A percentile compares a stretch with the other conserved stretches of the same genome.
phyloP scores from a whole-genome alignment of 2,329 filamentous ascomycete genomes.

The Claviceps purpurea region DNA sequence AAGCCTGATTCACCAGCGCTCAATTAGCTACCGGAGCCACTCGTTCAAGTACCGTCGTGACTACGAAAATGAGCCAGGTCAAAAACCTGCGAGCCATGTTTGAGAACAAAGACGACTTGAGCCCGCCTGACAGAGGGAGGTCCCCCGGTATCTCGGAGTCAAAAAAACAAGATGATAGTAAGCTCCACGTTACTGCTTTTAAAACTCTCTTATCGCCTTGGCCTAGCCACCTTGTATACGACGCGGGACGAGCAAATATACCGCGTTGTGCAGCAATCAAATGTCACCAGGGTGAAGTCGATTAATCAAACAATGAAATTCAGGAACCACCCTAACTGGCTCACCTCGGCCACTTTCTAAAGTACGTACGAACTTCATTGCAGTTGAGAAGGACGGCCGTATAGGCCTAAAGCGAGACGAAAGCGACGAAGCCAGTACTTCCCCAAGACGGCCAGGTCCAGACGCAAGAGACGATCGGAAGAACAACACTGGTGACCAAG shows the following conservation, averaged over 20 bases:
- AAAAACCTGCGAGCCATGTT: slow-evolving; percentile 70
- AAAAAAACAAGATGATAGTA: slow-evolving; percentile 9
- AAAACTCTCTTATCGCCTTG: background rate
- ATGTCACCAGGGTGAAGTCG: slow-evolving; percentile 5
- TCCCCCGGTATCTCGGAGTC: slow-evolving; percentile 41
- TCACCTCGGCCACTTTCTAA: slow-evolving; percentile 58
- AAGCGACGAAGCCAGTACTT: slow-evolving; percentile 25
- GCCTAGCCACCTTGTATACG: background rate
- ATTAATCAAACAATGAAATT: slow-evolving; percentile 11
- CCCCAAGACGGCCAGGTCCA: slow-evolving; percentile 22
- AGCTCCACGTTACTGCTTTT: slow-evolving; percentile 1
- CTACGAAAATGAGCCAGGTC: slow-evolving; percentile 45
- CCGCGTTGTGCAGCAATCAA: background rate
- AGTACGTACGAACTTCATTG: slow-evolving; percentile 62
- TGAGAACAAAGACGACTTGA: slow-evolving; percentile 55
- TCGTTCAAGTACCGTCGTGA: background rate
- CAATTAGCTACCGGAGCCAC: background rate
- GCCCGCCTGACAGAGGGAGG: slow-evolving; percentile 55
- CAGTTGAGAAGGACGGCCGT: slow-evolving; percentile 52
- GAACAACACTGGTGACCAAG: slow-evolving; percentile 24
- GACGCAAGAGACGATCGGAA: slow-evolving; percentile 18
- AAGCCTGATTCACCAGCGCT: background rate
- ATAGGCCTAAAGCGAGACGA: slow-evolving; percentile 34
- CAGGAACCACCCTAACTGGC: slow-evolving; percentile 25
- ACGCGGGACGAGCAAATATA: background rate